Evolutionary conservation across 2,329 filamentous ascomycete genomes (phyloP).

Genomic region (Penicillium psychrosexuale): DNA sequence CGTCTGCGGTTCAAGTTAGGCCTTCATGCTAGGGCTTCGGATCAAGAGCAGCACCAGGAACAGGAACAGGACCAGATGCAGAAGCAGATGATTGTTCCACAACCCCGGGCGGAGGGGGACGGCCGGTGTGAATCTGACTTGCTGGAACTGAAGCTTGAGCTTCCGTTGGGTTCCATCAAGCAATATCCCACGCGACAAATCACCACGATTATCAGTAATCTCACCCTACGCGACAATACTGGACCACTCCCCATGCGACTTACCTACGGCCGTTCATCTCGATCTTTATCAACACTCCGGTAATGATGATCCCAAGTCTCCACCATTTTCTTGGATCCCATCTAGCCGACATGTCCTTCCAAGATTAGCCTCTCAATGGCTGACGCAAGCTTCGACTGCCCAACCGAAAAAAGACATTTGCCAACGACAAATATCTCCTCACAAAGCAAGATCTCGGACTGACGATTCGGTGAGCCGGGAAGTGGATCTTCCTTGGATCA

Average conservation of each 20-base stretch:
- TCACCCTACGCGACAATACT: neutral
- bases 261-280: neutral
- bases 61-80: neutral
- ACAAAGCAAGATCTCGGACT: neutral
- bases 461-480: neutral
- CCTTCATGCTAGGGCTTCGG: constrained; percentile 20
- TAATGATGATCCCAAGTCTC: neutral
- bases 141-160: neutral
- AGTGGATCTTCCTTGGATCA: neutral
- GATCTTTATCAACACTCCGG: neutral
- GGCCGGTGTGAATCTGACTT: constrained; percentile 2
- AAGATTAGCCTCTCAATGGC: neutral
- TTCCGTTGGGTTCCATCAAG: neutral
- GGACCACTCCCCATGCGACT: neutral
- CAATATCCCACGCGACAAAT: neutral
- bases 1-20: constrained; percentile 26
- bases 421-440: neutral
- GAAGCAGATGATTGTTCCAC: neutral
- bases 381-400: neutral
- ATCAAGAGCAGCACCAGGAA: constrained; percentile 11
- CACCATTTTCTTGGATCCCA: neutral
- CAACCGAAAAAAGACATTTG: too few species aligned
- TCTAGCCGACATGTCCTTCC: neutral
- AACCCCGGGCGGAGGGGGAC: neutral
- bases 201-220: neutral